Percentiles rank a stretch among this genome's conserved stretches.
Evolutionary conservation across 805 yeast genomes (phyloP).

Genomic region (Suhomyces emberorum): DNA sequence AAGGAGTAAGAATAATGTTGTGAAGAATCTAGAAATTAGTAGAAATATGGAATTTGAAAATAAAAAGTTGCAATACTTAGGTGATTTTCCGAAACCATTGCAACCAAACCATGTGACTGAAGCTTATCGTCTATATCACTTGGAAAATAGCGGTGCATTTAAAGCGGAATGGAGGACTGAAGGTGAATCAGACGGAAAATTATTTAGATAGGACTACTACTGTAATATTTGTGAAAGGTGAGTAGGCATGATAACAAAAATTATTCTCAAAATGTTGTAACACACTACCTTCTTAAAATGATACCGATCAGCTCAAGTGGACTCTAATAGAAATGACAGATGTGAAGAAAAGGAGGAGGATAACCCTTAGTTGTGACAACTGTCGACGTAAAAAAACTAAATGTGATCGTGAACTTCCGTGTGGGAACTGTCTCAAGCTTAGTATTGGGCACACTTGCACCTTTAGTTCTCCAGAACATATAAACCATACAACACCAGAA

Average conservation of each 20-base stretch:
- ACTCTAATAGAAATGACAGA: no score
- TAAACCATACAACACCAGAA: slow-evolving; percentile 7
- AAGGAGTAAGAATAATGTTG: slow-evolving; percentile 27
- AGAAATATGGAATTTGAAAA: slow-evolving; percentile 28
- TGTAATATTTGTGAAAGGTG: background rate
- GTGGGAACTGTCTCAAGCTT: slow-evolving; percentile 16
- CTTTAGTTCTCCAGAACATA: slow-evolving; percentile 10
- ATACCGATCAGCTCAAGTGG: no score
- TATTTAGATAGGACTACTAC: slow-evolving; percentile 51
- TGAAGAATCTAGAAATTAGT: slow-evolving; percentile 41
- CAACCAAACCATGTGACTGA: slow-evolving; percentile 83
- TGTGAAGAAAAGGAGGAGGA: slow-evolving; percentile 40
- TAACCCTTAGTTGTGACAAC: slow-evolving; percentile 44
- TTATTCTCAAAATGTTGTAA: no score
- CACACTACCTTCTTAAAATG: slow-evolving; percentile 1
- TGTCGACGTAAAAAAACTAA: slow-evolving; percentile 48
- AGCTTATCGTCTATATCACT: slow-evolving; percentile 76
- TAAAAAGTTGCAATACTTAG: slow-evolving; percentile 24
- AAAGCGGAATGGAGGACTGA: slow-evolving; percentile 66
- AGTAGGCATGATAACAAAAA: background rate
- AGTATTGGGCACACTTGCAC: slow-evolving; percentile 10
- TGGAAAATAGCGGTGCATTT: slow-evolving; percentile 64
- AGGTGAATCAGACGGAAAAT: slow-evolving; percentile 64
- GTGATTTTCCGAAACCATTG: slow-evolving; percentile 55
- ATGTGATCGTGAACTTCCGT: slow-evolving; percentile 34